Conservation (phyloP, 768 basidiomycete genomes). For the Polyporus arcularius region DNA sequence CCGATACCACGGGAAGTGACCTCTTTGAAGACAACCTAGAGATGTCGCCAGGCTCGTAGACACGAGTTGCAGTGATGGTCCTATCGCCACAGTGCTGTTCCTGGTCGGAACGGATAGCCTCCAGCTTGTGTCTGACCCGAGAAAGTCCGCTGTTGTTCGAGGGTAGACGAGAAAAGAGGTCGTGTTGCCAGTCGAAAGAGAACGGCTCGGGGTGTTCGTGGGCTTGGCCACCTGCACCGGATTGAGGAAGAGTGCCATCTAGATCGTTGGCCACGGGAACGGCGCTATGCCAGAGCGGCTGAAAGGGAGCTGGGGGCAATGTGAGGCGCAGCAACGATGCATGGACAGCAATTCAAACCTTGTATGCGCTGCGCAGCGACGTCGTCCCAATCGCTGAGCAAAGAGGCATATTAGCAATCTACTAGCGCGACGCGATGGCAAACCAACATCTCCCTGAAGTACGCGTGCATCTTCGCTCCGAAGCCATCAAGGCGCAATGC, state of each 20-base stretch:
- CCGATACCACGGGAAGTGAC: neutral
- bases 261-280: neutral
- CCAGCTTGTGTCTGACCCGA: neutral
- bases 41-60: neutral
- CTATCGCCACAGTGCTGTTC: neutral
- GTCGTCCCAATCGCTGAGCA: slow-evolving; percentile 15
- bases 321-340: neutral
- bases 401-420: neutral
- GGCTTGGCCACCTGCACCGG: neutral
- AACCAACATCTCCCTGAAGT: slow-evolving; percentile 51
- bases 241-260: neutral
- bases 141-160: neutral
- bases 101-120: neutral
- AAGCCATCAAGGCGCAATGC: slow-evolving; percentile 42
- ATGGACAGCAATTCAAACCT: neutral
- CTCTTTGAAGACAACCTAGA: neutral
- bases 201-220: neutral
- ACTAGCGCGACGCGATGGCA: neutral
- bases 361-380: slow-evolving; percentile 16
- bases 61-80: neutral
- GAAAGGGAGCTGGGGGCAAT: slow-evolving; percentile 8
- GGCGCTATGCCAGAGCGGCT: neutral
- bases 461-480: slow-evolving; percentile 47
- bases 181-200: slow-evolving; percentile 6
- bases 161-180: neutral